Evolutionary conservation across 1,139 yeast genomes (phyloP).

Genomic region (Nakaseomyces delphensis): DNA sequence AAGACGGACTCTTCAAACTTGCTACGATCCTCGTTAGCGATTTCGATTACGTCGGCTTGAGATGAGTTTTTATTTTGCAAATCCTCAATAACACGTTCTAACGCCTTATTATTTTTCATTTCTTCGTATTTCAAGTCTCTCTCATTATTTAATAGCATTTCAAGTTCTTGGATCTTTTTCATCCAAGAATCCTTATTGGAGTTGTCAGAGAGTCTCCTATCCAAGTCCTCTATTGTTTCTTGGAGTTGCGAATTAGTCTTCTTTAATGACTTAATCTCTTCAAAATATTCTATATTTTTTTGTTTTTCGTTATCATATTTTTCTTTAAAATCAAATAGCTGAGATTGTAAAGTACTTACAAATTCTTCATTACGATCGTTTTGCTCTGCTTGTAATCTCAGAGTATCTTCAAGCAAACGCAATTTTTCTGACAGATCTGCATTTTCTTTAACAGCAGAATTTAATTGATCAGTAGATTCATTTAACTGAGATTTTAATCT

Average conservation of each 20-base stretch:
- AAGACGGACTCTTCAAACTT: constrained; percentile 33
- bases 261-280: constrained; percentile 32
- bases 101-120: constrained; percentile 30
- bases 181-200: constrained; percentile 38
- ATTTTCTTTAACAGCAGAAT: constrained; percentile 39
- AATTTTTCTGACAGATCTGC: constrained; percentile 33
- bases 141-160: constrained; percentile 29
- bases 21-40: constrained; percentile 33
- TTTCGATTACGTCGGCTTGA: constrained; percentile 24
- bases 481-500: constrained; percentile 41
- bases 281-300: constrained; percentile 30
- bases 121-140: constrained; percentile 31
- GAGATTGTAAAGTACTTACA: constrained; percentile 31
- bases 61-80: constrained; percentile 23
- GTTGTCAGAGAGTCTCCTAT: constrained; percentile 32
- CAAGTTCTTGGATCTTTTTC: constrained; percentile 31
- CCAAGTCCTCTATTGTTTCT: constrained; percentile 31
- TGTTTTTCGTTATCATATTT: constrained; percentile 33
- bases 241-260: constrained; percentile 32
- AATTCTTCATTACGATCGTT: constrained; percentile 31
- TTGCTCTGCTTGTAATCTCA: constrained; percentile 30
- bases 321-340: constrained; percentile 26
- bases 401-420: constrained; percentile 27
- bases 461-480: constrained; percentile 39
- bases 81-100: constrained; percentile 34